Evolutionary conservation across 495 filamentous ascomycete genomes (phyloP), one percentile per base, ranked within the genome.

Genomic region (Neurospora sp.): DNA sequence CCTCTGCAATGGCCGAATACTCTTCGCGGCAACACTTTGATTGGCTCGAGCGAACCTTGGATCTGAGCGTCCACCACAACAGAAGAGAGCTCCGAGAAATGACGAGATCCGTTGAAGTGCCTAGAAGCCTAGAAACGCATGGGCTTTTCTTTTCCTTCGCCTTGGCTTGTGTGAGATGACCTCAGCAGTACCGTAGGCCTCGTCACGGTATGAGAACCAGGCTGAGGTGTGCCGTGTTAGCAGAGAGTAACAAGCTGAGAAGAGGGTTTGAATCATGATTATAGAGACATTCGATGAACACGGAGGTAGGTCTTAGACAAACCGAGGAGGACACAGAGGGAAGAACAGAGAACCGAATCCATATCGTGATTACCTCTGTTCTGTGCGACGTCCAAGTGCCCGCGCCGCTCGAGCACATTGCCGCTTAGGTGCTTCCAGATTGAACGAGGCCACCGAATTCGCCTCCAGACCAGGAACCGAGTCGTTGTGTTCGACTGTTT

Each of bases 1-100:
- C 72, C 20, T 71, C 74, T 74, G 69, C 78, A 74, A 73, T 66
- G 53, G 53, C 35, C 53, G 53, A 66, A 66, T 16, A 37, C 53
- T 35, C 53, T 61, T 35, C 14, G 53, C 27, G 27, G 53, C 53
- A 66, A 66, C 53, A 66, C 27, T 31, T 18, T 66, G 18, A 66
- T 66, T 61, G 53, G 53, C 53, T 31, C 27, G 27, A 35, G 53
- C 27, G 6, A 35, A 35, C 53, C 53, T 66, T 66, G 53, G 27
- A 35, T 18, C 27, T 61, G 53, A 5, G 8, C 53, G 35, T 61
- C 27, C 53, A 61, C 27, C 70, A 71, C 44, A 40, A 18, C 70
- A 71, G 18, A 71, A 20, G 44, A 38, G 14, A 46, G n/a, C 22
- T 14, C 20, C 48, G 48, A 59, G 53, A 16, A 35, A 66, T 66